These are phyloP conservation scores for Davidsoniella neocaledoniae DNA, from an alignment of 2,329 filamentous ascomycete genomes.

Conservation along the genomic window DNA sequence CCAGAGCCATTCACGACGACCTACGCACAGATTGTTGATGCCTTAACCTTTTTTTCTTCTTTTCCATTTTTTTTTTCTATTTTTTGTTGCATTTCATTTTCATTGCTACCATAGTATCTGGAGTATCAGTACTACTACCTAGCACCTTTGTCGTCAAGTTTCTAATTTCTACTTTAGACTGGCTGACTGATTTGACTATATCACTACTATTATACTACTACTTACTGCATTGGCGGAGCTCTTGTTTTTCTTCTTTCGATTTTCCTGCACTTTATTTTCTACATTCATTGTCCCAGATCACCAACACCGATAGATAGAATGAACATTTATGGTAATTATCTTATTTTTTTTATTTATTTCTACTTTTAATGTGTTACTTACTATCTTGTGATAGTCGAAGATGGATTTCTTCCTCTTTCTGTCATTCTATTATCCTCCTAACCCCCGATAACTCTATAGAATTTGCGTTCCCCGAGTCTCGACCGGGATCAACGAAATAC, in stretches of 20 bases:
- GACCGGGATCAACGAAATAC: constrained; percentile 43
- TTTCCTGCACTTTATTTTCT: not conserved
- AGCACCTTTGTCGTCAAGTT: not conserved
- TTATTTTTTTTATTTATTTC: too few relatives aligned
- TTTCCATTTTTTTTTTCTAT: not conserved
- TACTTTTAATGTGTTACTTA: too few relatives aligned
- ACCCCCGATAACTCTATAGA: too few relatives aligned
- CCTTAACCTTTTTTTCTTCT: not conserved
- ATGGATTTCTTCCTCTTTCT: too few relatives aligned
- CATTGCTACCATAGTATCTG: not conserved
- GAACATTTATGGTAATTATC: too few relatives aligned
- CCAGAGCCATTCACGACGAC: too few relatives aligned
- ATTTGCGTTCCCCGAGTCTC: constrained; percentile 20
- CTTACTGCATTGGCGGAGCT: not conserved
- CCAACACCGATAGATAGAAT: too few relatives aligned
- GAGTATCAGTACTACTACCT: too few relatives aligned
- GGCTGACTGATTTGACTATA: not conserved
- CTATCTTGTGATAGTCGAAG: too few relatives aligned
- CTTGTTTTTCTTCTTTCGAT: not conserved
- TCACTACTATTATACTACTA: not conserved
- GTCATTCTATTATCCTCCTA: too few relatives aligned
- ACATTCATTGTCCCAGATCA: too few relatives aligned
- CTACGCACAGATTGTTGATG: not conserved
- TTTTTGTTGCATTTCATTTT: not conserved
- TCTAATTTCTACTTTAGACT: not conserved